These are phyloP conservation scores for Hortiboletus flavorubellus DNA, from an alignment of 768 basidiomycete species.

Conservation along the genomic window DNA sequence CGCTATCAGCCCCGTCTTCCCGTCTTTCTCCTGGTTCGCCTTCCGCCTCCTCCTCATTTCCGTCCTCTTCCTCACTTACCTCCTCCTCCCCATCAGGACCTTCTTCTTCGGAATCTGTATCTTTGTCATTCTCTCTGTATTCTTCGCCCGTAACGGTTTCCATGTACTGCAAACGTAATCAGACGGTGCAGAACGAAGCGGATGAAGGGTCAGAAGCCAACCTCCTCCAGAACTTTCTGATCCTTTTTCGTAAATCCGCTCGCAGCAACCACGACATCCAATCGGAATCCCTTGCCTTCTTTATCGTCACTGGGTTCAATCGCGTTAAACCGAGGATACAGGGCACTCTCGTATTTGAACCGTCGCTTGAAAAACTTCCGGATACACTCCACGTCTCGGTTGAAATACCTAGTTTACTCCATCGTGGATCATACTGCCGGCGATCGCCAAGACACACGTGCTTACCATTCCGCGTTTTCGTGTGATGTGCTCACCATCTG, in stretches of 20 bases:
- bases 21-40: conserved; percentile 38
- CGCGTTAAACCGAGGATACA: conserved; percentile 81
- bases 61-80: conserved; percentile 28
- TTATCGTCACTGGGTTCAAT: conserved; percentile 29
- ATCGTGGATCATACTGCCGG: conserved; percentile 7
- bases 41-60: conserved; percentile 35
- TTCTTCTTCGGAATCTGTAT: conserved; percentile 34
- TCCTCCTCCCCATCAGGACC: conserved; percentile 38
- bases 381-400: conserved; percentile 97
- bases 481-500: conserved; percentile 99
- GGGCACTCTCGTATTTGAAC: conserved; percentile 86
- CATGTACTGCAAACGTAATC: conserved; percentile 56
- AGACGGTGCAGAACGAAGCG: conserved; percentile 16
- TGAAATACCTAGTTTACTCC: conserved; percentile 79
- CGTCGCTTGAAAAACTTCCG: conserved; percentile 86
- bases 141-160: conserved; percentile 45
- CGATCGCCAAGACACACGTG: conserved; percentile 10
- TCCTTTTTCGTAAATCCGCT: conserved; percentile 90
- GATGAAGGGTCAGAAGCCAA: conserved; percentile 37
- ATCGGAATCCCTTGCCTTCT: conserved; percentile 55
- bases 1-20: conserved; percentile 29
- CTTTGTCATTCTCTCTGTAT: conserved; percentile 27
- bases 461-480: conserved; percentile 93
- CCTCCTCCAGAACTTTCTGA: conserved; percentile 80
- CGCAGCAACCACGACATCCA: conserved; percentile 91